A percentile compares a stretch with the other conserved stretches of the same genome.
These are phyloP conservation scores for Cladophialophora bantiana DNA, from an alignment of 2,329 filamentous ascomycete genomes.

Conservation along the genomic window DNA sequence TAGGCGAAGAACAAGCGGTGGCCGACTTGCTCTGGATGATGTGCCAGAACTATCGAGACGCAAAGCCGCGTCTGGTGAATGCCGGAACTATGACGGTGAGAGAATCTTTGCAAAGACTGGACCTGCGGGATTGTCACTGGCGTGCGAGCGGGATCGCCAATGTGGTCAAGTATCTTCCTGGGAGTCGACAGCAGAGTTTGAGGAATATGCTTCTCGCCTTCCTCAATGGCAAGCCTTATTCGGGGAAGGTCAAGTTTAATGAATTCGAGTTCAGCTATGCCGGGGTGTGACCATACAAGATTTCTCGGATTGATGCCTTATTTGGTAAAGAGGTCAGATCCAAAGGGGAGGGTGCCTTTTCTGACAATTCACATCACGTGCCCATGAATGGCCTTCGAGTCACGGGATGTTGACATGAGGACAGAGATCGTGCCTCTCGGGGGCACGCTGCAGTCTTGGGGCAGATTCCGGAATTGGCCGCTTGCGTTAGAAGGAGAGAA, in stretches of 20 bases:
- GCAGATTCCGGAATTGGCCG: neutral
- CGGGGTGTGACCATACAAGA: neutral
- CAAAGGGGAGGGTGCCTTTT: neutral
- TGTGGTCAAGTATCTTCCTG: conserved; percentile 29
- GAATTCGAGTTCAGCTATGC: conserved; percentile 31
- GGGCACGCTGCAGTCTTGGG: neutral
- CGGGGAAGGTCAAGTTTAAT: conserved; percentile 25
- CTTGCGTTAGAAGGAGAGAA: neutral
- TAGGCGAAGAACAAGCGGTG: conserved; percentile 23
- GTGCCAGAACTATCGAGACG: conserved; percentile 28
- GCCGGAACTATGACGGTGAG: neutral
- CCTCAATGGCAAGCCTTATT: conserved; percentile 24
- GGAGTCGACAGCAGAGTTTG: conserved; percentile 18
- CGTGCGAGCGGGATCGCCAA: conserved; percentile 29
- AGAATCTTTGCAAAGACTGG: conserved; percentile 17
- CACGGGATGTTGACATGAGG: neutral
- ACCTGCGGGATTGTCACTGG: conserved; percentile 29
- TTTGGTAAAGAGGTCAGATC: neutral
- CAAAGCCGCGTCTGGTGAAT: conserved; percentile 13
- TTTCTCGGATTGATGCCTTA: neutral
- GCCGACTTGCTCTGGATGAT: conserved; percentile 33
- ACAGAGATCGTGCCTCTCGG: neutral
- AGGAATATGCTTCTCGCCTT: conserved; percentile 23
- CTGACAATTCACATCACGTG: neutral
- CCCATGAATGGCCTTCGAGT: neutral